Base-by-base conservation (phyloP, 2,329 filamentous ascomycete genomes). In the Fusarium tupiense region DNA sequence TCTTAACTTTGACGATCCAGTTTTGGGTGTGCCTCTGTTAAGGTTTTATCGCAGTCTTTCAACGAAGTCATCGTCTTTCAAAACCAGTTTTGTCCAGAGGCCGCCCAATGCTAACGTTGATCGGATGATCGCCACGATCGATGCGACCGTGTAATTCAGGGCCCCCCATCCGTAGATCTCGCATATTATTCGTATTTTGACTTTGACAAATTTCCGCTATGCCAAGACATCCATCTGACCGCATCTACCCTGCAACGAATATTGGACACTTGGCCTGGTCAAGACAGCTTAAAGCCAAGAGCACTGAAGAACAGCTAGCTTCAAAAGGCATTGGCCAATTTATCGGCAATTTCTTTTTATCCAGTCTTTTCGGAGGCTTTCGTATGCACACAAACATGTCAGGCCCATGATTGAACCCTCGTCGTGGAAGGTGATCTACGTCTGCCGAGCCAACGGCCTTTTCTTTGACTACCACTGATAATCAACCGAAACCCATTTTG, bases 371-470 rank as follows among this genome's bases (percentile, higher is more conserved):
- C 7, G n/a, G 11, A n/a, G n/a, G 19, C 24, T 26, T 22, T 10
- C 24, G 10, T 29, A 19, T 17, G 13, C 6, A 35, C 2, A 37
- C 4, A 37, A 12, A 9, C 12, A 8, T 19, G 22, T n/a, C 16
- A 24, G 11, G 7, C 4, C 3, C 22, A 20, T 20, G 22, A 35
- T 52, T 13, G 1, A 9, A 14, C 12, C 0, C 12, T 6, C 1
- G 10, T 5, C 5, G 24, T 5, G 2, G 14, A n/a, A 1, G 2
- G 3, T 9, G 19, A 26, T 22, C 2, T 7, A 3, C 4, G 2
- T n/a, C 13, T 17, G 20, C 13, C 33, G 2, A 37, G 19, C n/a
- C 35, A n/a, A n/a, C 14, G 24, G 19, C 6, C 6, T 17, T 1
- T n/a, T 12, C 6, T 2, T 29, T 22, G 14, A n/a, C 14, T 6